phyloP scores from a whole-genome alignment of 257 asterid genomes.

The Solanum pinnatisectum region DNA sequence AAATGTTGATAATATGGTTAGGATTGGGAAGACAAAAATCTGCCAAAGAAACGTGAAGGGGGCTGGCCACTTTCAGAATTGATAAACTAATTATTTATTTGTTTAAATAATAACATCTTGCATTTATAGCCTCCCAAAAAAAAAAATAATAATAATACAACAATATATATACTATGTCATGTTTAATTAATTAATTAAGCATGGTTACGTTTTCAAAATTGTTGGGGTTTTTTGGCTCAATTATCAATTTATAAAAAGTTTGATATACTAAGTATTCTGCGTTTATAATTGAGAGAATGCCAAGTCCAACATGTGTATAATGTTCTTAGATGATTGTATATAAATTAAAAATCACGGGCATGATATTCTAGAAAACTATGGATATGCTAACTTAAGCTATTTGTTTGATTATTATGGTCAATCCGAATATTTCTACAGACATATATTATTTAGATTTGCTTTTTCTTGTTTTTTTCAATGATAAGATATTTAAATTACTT shows the following conservation, averaged over 20 bases:
- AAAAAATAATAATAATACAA: background rate
- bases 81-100: background rate
- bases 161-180: background rate
- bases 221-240: background rate
- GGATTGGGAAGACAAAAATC: constrained; percentile 7
- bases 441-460: background rate
- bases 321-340: background rate
- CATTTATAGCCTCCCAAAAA: background rate
- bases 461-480: background rate
- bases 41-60: constrained; percentile 11
- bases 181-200: background rate
- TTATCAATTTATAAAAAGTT: background rate
- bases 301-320: no score
- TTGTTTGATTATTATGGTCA: background rate
- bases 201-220: background rate
- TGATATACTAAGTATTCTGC: background rate
- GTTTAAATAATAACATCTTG: background rate
- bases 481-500: background rate
- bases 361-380: background rate
- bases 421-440: background rate
- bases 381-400: background rate
- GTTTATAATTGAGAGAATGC: background rate
- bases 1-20: background rate
- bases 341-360: background rate
- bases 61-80: background rate